These are phyloP conservation scores for Sporobolomyces phaffii DNA, from an alignment of 768 basidiomycete genomes.

Conservation along the genomic window DNA sequence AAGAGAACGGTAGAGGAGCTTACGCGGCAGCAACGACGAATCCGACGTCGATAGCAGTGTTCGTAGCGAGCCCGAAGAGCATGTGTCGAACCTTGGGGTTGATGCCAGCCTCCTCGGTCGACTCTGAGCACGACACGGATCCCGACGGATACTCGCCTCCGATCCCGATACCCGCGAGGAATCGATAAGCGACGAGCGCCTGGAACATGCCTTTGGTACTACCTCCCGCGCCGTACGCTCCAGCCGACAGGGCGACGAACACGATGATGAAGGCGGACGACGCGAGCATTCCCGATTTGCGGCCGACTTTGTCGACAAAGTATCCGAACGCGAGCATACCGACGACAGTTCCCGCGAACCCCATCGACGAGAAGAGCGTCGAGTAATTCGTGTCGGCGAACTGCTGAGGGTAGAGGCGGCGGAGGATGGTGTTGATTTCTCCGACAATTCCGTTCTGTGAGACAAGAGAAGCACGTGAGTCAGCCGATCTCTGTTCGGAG, in stretches of 20 bases:
- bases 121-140: constrained; percentile 65
- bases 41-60: constrained; percentile 50
- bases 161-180: constrained; percentile 79
- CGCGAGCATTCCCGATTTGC: constrained; percentile 76
- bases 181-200: constrained; percentile 75
- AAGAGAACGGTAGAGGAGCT: not conserved
- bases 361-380: constrained; percentile 60
- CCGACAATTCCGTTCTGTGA: constrained; percentile 15
- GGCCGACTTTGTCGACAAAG: constrained; percentile 41
- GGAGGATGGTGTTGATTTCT: constrained; percentile 51
- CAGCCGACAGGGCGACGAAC: constrained; percentile 51
- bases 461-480: too few species aligned
- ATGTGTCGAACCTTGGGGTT: constrained; percentile 67
- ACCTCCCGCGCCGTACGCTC: constrained; percentile 70
- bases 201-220: constrained; percentile 64
- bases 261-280: constrained; percentile 27
- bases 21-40: constrained; percentile 33
- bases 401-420: constrained; percentile 58
- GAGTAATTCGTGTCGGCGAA: constrained; percentile 50
- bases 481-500: too few species aligned
- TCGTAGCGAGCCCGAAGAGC: constrained; percentile 83
- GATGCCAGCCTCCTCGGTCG: constrained; percentile 75
- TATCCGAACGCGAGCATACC: constrained; percentile 69
- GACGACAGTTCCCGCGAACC: constrained; percentile 73
- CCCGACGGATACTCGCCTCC: constrained; percentile 57